phyloP scores from a whole-genome alignment of 768 basidiomycete species.

The Naganishia vaughanmartiniae region DNA sequence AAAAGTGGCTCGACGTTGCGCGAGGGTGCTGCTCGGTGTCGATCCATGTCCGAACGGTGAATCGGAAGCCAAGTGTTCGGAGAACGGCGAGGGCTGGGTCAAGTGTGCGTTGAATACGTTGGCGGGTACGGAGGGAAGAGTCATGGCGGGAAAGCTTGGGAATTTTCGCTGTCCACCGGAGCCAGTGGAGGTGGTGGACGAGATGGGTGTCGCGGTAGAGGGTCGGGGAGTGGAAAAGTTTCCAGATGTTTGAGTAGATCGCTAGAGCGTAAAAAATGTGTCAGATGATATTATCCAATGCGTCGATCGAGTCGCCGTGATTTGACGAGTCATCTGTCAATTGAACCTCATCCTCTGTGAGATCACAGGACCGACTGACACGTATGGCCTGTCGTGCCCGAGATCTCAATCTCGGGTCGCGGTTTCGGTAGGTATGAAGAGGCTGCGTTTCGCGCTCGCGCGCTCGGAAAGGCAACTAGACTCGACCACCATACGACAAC shows the following conservation, averaged over 20 bases:
- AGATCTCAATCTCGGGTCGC: too few relatives aligned
- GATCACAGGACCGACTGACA: too few relatives aligned
- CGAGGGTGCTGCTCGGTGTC: conserved; percentile 15
- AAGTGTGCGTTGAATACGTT: conserved; percentile 24
- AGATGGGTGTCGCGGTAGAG: neutral
- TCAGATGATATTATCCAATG: neutral
- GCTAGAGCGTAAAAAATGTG: neutral
- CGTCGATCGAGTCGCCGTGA: too few relatives aligned
- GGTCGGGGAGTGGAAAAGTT: neutral
- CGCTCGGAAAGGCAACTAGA: too few relatives aligned
- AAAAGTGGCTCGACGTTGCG: conserved; percentile 26
- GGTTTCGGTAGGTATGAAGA: too few relatives aligned
- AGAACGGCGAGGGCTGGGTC: conserved; percentile 43
- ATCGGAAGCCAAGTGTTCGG: conserved; percentile 44
- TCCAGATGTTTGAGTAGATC: neutral
- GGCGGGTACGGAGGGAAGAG: conserved; percentile 8
- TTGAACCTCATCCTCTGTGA: too few relatives aligned
- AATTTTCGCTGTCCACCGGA: conserved; percentile 5
- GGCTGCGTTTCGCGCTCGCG: too few relatives aligned
- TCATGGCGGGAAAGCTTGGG: conserved; percentile 25
- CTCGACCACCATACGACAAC: too few relatives aligned
- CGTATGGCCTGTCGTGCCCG: too few relatives aligned
- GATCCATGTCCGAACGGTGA: conserved; percentile 41
- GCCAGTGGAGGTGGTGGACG: neutral
- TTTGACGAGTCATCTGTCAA: too few relatives aligned